Evolutionary conservation across 139 green algal genomes (phyloP).

Genomic region (Tetraselmis chui): DNA sequence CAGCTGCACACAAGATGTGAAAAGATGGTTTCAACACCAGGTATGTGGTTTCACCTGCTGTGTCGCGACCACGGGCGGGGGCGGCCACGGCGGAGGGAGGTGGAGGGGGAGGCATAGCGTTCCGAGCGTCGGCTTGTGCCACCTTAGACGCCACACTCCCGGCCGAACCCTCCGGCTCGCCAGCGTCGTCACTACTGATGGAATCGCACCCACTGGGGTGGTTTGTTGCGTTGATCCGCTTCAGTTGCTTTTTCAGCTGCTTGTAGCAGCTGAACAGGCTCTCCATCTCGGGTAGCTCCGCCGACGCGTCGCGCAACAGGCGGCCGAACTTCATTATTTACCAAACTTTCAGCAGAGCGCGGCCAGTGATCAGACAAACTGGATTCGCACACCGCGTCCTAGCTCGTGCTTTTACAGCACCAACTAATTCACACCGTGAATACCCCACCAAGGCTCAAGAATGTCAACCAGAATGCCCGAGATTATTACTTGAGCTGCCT

Average conservation of each 20-base stretch:
- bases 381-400: too few species aligned
- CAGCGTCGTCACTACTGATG: background rate
- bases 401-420: too few species aligned
- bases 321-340: slow-evolving; percentile 83
- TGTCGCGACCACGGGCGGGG: background rate
- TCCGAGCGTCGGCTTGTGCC: background rate
- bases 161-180: background rate
- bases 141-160: background rate
- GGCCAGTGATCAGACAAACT: too few species aligned
- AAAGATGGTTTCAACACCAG: too few species aligned
- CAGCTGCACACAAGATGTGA: too few species aligned
- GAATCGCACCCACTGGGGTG: background rate
- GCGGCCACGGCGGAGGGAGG: background rate
- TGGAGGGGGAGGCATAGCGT: background rate
- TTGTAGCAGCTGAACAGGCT: slow-evolving; percentile 64
- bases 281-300: slow-evolving; percentile 55
- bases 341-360: too few species aligned
- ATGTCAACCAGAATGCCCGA: too few species aligned
- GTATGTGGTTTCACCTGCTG: too few species aligned
- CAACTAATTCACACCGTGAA: too few species aligned
- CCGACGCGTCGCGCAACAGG: slow-evolving; percentile 44
- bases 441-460: too few species aligned
- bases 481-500: too few species aligned
- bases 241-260: slow-evolving; percentile 52
- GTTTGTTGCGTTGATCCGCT: slow-evolving; percentile 5